Evolutionary conservation across 768 basidiomycete genomes (phyloP), one percentile per base, ranked within the genome.

Genomic region (Trametes villosa): DNA sequence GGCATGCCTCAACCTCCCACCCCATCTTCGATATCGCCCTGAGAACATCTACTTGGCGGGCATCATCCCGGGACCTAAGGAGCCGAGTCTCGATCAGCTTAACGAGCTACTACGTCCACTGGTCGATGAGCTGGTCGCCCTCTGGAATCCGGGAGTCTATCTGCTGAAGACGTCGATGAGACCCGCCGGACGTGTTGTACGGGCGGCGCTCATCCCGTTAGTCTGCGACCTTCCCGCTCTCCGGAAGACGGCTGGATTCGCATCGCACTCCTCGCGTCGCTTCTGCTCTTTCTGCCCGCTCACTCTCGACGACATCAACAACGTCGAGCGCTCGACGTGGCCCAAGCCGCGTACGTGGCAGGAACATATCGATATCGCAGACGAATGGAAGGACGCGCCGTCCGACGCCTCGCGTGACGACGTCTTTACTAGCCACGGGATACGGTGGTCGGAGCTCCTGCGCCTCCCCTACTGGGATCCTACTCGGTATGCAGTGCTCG

Each of bases 11-110:
- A 71, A 74, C 44, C 65, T 74, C 2, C 72, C 71, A 5, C 65
- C 63, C 4, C 30, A 62, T 9, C 50, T 67, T 2, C 65, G 69
- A 2, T 68, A 53, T 27, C 50, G 62, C 41, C 26, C 64, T 56
- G 66, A 68, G 40, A 80, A 81, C 57, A 72, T 81, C 67, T 81
- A 71, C 59, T 66, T 81, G 0, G 77, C 71, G 1, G 78, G 74
- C 0, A 63, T 82, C 54, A 76, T 80, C 26, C 77, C 78, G 3
- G 78, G 80, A 0, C 81, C 79, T 0, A 63, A 70, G 1, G 71
- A 76, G 44, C 78, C 80, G 1, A 65, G 64, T 1, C 52, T 72
- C 0, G 44, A 70, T 0, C 61, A 75, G 33, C 65, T 79, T 7
- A 79, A 81, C 40, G 75, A 79, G 42, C 65, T 77, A 24, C 64